Conservation (phyloP, 1,284 basidiomycete genomes). For the Sanghuangporus baumii region DNA sequence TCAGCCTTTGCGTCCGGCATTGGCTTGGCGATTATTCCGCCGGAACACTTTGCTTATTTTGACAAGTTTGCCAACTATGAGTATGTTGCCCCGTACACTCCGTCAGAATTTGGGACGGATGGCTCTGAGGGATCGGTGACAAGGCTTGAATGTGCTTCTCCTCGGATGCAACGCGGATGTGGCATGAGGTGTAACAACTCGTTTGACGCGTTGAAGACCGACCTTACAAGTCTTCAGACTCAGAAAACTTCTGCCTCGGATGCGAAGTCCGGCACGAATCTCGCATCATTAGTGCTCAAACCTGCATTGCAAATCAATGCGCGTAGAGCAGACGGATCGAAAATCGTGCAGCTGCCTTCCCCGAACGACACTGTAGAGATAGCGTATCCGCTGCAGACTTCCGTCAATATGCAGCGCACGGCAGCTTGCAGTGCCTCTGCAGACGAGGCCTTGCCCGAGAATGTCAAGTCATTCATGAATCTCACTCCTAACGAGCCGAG, state of each 20-base stretch:
- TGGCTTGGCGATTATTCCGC: constrained; percentile 13
- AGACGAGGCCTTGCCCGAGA: constrained; percentile 4
- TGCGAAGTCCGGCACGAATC: not conserved
- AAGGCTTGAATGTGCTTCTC: constrained; percentile 3
- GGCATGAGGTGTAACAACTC: not conserved
- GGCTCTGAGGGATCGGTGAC: constrained; percentile 7
- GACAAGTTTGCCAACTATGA: constrained; percentile 2
- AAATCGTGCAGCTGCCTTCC: not conserved
- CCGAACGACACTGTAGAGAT: constrained; percentile 10
- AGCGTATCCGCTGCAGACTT: constrained; percentile 4
- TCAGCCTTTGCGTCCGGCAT: constrained; percentile 6
- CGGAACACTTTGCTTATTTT: constrained; percentile 12
- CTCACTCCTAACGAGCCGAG: constrained; percentile 14
- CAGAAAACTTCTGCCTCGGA: not conserved
- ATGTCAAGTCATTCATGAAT: constrained; percentile 15
- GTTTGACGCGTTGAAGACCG: constrained; percentile 1
- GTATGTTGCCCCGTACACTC: not conserved
- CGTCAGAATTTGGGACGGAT: not conserved
- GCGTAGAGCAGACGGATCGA: not conserved
- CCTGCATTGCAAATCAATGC: constrained; percentile 14
- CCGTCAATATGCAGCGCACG: not conserved
- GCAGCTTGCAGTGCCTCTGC: not conserved
- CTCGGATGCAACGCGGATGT: not conserved
- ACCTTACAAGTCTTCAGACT: not conserved
- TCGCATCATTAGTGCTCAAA: not conserved